Percentiles rank a stretch among this genome's conserved stretches.
Evolutionary conservation across 1,139 yeast genomes (phyloP).

Genomic region (Candida smagusa): DNA sequence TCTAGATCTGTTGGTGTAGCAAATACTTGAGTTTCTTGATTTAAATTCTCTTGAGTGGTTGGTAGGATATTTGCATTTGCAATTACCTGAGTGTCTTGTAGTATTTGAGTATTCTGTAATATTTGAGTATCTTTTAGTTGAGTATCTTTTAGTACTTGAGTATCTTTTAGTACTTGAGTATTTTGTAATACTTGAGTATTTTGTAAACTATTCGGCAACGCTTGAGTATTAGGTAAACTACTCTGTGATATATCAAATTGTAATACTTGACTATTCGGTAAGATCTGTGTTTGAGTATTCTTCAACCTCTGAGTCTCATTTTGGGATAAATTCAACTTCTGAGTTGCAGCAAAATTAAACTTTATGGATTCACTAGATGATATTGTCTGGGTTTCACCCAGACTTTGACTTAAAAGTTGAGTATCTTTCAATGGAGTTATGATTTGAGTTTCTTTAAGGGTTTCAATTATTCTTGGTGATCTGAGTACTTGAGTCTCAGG

Average conservation of each 20-base stretch:
- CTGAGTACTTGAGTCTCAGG: no score
- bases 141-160: slow-evolving; percentile 2
- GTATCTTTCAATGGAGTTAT: no score
- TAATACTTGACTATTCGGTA: slow-evolving; percentile 2
- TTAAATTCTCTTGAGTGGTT: slow-evolving; percentile 49
- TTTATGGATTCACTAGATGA: no score
- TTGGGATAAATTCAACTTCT: no score
- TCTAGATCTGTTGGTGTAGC: slow-evolving; percentile 35
- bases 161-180: slow-evolving; percentile 2
- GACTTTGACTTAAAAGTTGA: no score
- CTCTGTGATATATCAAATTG: background rate
- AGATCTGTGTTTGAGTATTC: background rate
- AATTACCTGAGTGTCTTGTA: no score
- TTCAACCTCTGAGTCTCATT: no score
- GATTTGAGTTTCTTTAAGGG: no score
- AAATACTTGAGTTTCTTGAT: slow-evolving; percentile 75
- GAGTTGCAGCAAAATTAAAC: no score
- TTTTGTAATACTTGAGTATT: background rate
- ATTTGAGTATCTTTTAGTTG: slow-evolving; percentile 1
- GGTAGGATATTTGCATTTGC: slow-evolving; percentile 5
- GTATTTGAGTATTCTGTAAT: slow-evolving; percentile 1
- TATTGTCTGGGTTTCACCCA: background rate
- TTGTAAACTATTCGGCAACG: no score
- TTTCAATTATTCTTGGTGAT: no score
- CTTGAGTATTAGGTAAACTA: no score